Percentiles rank a stretch among this genome's conserved stretches.
phyloP scores from a whole-genome alignment of 1,284 basidiomycete species.

The Porogramme epimiltina region DNA sequence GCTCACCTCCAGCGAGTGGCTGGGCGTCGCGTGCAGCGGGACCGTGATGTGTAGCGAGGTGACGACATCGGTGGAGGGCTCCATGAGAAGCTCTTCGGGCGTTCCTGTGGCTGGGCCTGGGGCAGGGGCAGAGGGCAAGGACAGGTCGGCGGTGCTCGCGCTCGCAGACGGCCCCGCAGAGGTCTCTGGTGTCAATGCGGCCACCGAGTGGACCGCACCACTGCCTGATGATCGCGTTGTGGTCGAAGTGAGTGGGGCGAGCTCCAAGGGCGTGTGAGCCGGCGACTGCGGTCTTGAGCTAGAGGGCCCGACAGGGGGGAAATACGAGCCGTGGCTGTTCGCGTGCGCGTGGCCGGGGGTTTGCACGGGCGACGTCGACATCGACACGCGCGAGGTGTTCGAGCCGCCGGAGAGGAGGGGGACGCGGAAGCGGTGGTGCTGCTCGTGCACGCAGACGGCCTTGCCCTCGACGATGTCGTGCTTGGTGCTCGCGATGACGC shows the following conservation, averaged over 20 bases:
- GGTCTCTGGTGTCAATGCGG: background rate
- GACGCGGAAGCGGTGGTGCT: slow-evolving; percentile 34
- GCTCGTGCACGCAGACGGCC: slow-evolving; percentile 50
- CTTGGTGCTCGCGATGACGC: slow-evolving; percentile 62
- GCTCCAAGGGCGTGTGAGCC: slow-evolving; percentile 23
- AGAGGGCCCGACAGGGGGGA: slow-evolving; percentile 17
- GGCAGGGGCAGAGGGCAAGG: slow-evolving; percentile 10
- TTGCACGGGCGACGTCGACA: slow-evolving; percentile 17
- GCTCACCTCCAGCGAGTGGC: slow-evolving; percentile 58
- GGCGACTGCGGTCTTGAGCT: slow-evolving; percentile 14
- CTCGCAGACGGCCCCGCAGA: slow-evolving; percentile 1
- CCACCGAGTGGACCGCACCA: slow-evolving; percentile 6
- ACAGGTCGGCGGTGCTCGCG: slow-evolving; percentile 8
- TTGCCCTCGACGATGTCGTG: slow-evolving; percentile 74
- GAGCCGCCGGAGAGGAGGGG: slow-evolving; percentile 30
- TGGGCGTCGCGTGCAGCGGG: slow-evolving; percentile 56
- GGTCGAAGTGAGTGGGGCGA: slow-evolving; percentile 31
- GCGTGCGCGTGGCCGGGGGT: slow-evolving; percentile 12
- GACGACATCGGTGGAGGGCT: slow-evolving; percentile 44
- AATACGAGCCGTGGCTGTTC: slow-evolving; percentile 12
- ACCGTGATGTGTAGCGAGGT: slow-evolving; percentile 48
- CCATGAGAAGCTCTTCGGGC: slow-evolving; percentile 19
- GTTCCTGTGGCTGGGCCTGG: slow-evolving; percentile 6
- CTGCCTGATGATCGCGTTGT: slow-evolving; percentile 29
- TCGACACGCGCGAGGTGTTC: slow-evolving; percentile 16